A percentile compares a stretch with the other conserved stretches of the same genome.
phyloP scores from a whole-genome alignment of 2,329 filamentous ascomycete species.

The Aphanoascus verrucosus region DNA sequence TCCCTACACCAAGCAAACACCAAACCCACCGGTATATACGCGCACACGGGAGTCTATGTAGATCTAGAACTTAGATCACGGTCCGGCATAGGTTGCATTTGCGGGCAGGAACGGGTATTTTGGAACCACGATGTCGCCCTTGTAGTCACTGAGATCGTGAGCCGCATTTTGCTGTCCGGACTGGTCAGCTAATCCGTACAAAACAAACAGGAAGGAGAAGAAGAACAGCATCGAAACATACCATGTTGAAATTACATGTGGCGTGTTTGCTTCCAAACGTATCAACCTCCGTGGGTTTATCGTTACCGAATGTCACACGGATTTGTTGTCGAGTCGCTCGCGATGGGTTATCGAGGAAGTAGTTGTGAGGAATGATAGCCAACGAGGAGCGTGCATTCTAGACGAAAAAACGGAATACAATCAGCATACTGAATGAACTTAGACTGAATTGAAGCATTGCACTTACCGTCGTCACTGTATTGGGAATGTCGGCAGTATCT shows the following conservation, averaged over 20 bases:
- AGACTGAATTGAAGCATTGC: not conserved
- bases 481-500: slow-evolving; percentile 44
- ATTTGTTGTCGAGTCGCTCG: slow-evolving; percentile 10
- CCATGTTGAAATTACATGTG: slow-evolving; percentile 7
- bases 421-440: not conserved
- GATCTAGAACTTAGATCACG: not conserved
- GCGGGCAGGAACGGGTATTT: slow-evolving; percentile 4
- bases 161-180: slow-evolving; percentile 3
- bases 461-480: slow-evolving; percentile 33
- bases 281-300: slow-evolving; percentile 1
- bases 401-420: not conserved
- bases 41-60: not conserved
- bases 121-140: slow-evolving; percentile 7
- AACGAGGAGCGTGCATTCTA: slow-evolving; percentile 6
- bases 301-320: slow-evolving; percentile 5
- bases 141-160: not conserved
- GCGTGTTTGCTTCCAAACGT: slow-evolving; percentile 7
- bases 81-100: not conserved
- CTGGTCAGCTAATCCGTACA: not conserved
- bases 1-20: too few relatives aligned
- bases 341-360: slow-evolving; percentile 1
- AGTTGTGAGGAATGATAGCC: slow-evolving; percentile 8
- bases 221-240: not conserved
- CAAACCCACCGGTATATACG: not conserved
- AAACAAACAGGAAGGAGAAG: not conserved